Conservation (phyloP, 2,329 filamentous ascomycete genomes). For the Fusarium torulosum region DNA sequence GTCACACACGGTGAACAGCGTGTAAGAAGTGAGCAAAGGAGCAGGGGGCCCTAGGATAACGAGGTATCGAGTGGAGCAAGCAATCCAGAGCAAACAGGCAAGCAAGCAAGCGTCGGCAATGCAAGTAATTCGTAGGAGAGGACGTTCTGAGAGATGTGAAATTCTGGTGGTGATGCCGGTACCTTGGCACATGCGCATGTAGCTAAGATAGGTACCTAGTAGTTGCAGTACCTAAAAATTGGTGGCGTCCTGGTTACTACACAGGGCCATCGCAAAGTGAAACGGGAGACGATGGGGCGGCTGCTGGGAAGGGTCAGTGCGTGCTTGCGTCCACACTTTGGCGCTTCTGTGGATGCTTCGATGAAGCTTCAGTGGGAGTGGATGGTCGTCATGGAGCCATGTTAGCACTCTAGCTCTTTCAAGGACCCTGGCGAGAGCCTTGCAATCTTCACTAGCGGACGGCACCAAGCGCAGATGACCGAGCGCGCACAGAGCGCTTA, state of each 20-base stretch:
- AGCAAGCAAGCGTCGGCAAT: slow-evolving; percentile 43
- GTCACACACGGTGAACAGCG: slow-evolving; percentile 45
- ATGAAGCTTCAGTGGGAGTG: slow-evolving; percentile 41
- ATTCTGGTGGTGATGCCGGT: slow-evolving; percentile 33
- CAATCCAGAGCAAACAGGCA: slow-evolving; percentile 42
- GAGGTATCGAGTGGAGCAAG: slow-evolving; percentile 36
- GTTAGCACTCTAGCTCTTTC: slow-evolving; percentile 21
- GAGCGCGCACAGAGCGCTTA: slow-evolving; percentile 48
- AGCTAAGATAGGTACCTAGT: too few species aligned
- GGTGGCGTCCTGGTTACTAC: slow-evolving; percentile 34
- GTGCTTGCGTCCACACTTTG: slow-evolving; percentile 32
- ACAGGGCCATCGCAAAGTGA: slow-evolving; percentile 33
- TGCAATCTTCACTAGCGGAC: slow-evolving; percentile 38
- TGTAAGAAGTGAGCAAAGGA: slow-evolving; percentile 38
- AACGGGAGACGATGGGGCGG: slow-evolving; percentile 23
- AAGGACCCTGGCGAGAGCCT: slow-evolving; percentile 38
- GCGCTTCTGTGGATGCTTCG: slow-evolving; percentile 44
- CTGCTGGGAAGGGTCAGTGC: slow-evolving; percentile 40
- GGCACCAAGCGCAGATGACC: slow-evolving; percentile 50
- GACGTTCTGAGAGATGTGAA: slow-evolving; percentile 14
- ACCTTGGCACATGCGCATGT: slow-evolving; percentile 33
- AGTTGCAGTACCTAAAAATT: slow-evolving; percentile 22
- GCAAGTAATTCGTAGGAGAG: slow-evolving; percentile 39
- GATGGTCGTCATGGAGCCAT: slow-evolving; percentile 39
- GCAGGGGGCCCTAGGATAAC: slow-evolving; percentile 30